Evolutionary conservation across 768 basidiomycete genomes (phyloP), one percentile per base, ranked within the genome.

Genomic region (Tulasnella sp.): DNA sequence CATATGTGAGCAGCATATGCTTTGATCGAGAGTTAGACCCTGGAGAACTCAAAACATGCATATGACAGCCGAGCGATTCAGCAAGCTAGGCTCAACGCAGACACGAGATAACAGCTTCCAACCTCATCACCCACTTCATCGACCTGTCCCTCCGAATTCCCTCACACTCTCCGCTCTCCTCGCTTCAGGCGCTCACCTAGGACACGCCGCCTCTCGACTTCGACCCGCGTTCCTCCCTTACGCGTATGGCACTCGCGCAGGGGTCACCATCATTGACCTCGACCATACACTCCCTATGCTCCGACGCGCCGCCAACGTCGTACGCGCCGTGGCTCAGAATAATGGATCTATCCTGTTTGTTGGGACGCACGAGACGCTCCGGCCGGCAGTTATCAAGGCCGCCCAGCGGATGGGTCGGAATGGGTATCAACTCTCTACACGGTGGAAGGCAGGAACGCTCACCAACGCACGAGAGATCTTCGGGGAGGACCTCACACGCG

Each of bases 371-470:
- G 76, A 86, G 56, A 86, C 91, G 72, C 76, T 92, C 53, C 79
- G 84, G 62, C 79, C 81, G 23, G 74, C 85, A 19, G 84, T 93
- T 27, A 78, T 82, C 65, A 83, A 83, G 66, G 88, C 93, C 13
- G 86, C 91, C 4, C 79, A 81, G 65, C 82, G 89, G 43, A 70
- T 97, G 62, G 92, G 84, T 24, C 67, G 75, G 43, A 88, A 89
- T 68, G 93, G 85, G 0, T 98, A 80, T 73, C 81, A 87, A 62
- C 84, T 96, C 51, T 84, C 84, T 15, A 86, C 90, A 58, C 78
- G 85, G 68, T 99, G 96, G 96, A 76, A 93, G 38, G 89, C 95
- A 1, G 96, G 96, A n/a, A 89, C 88, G 23, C 77, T 98, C 65
- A 95, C 95, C 48, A 97, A 99, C 74, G 80, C 80, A 67, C 73